Percentiles rank a stretch among this genome's conserved stretches.
phyloP scores from a whole-genome alignment of 2,329 filamentous ascomycete genomes.

The Beauveria medogensis region DNA sequence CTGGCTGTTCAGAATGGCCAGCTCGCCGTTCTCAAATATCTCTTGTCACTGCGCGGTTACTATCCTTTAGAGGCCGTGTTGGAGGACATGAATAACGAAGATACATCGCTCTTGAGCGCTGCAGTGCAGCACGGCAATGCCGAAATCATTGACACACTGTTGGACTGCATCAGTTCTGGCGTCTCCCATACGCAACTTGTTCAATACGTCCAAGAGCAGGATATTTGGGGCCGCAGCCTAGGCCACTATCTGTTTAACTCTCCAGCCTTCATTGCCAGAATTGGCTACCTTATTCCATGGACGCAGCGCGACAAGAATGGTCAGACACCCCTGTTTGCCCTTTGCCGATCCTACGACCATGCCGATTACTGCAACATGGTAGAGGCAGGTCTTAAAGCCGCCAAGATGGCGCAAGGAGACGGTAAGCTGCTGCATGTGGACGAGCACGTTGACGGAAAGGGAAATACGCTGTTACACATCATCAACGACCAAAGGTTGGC shows the following conservation, averaged over 20 bases:
- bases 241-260: slow-evolving; percentile 97
- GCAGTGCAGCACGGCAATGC: slow-evolving; percentile 78
- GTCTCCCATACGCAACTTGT: slow-evolving; percentile 48
- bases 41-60: slow-evolving; percentile 68
- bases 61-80: slow-evolving; percentile 66
- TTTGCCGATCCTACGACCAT: slow-evolving; percentile 94
- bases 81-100: slow-evolving; percentile 80
- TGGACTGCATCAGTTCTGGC: slow-evolving; percentile 59
- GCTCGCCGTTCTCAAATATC: slow-evolving; percentile 64
- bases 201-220: slow-evolving; percentile 66
- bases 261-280: slow-evolving; percentile 66
- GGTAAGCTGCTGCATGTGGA: slow-evolving; percentile 77
- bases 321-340: slow-evolving; percentile 91
- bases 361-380: slow-evolving; percentile 83
- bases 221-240: slow-evolving; percentile 77
- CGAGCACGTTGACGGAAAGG: slow-evolving; percentile 85
- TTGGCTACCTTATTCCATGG: slow-evolving; percentile 80
- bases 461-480: slow-evolving; percentile 93
- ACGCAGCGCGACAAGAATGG: slow-evolving; percentile 88
- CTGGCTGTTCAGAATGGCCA: slow-evolving; percentile 73
- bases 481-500: slow-evolving; percentile 79
- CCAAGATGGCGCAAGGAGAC: slow-evolving; percentile 68
- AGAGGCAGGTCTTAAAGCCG: slow-evolving; percentile 66
- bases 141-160: slow-evolving; percentile 65
- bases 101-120: slow-evolving; percentile 80